These are phyloP conservation scores for Penicillium verhagenii DNA, from an alignment of 495 filamentous ascomycete species.

Conservation along the genomic window DNA sequence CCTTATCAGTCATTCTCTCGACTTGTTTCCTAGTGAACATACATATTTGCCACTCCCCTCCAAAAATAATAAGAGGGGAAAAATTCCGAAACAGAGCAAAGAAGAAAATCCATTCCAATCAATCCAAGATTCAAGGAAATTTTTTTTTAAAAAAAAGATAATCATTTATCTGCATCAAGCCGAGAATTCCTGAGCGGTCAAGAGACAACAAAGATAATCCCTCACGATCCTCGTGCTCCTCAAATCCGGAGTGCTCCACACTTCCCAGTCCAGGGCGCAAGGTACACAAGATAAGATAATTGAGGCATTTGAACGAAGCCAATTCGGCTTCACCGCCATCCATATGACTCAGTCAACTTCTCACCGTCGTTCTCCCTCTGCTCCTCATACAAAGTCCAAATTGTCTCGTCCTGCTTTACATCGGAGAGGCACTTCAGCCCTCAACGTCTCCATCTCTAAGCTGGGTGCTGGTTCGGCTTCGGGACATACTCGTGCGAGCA, in stretches of 20 bases:
- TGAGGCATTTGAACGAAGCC: conserved; percentile 29
- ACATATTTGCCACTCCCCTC: conserved; percentile 1
- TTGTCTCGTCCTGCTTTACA: conserved; percentile 34
- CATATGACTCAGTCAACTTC: conserved; percentile 45
- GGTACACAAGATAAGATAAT: conserved; percentile 36
- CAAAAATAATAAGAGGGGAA: background rate
- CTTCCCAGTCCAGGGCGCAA: background rate
- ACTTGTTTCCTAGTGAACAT: conserved; percentile 1
- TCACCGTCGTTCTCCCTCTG: conserved; percentile 36
- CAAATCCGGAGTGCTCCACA: background rate
- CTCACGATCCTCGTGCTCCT: background rate
- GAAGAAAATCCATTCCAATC: background rate
- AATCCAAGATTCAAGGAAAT: background rate
- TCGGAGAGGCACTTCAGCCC: conserved; percentile 37
- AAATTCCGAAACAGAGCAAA: background rate
- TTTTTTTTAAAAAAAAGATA: background rate
- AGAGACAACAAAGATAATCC: background rate
- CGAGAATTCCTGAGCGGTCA: conserved; percentile 4
- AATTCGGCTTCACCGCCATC: conserved; percentile 39
- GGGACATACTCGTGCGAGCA: conserved; percentile 11
- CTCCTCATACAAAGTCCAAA: conserved; percentile 35
- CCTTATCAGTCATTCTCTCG: background rate
- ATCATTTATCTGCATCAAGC: background rate
- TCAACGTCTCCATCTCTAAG: conserved; percentile 38
- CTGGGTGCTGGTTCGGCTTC: conserved; percentile 34